A percentile compares a stretch with the other conserved stretches of the same genome.
Conservation (phyloP, 192 early-diverging fungal genomes). For the Dissophora ornata region DNA sequence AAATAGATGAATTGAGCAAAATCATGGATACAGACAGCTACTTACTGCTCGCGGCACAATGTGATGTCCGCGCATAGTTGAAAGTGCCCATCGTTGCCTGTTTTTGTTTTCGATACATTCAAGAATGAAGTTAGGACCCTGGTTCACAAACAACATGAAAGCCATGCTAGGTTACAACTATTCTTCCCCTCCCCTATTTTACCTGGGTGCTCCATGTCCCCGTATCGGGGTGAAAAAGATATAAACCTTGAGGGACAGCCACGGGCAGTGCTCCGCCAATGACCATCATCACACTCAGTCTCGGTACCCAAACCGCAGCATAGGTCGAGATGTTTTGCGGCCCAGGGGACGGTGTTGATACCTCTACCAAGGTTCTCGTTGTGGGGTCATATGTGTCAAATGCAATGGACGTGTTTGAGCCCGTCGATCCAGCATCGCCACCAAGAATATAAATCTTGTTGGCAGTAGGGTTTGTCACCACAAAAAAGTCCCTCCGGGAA, state of each 20-base stretch:
- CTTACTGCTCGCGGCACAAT: conserved; percentile 49
- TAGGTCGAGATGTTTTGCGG: conserved; percentile 29
- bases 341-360: conserved; percentile 9
- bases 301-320: conserved; percentile 30
- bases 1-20: background rate
- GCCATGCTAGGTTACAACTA: background rate
- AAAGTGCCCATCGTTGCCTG: conserved; percentile 45
- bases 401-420: conserved; percentile 5
- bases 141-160: background rate
- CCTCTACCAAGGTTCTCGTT: conserved; percentile 14
- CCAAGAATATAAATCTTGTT: conserved; percentile 44
- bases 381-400: conserved; percentile 24
- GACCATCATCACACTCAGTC: conserved; percentile 30
- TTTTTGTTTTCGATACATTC: background rate
- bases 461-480: conserved; percentile 20
- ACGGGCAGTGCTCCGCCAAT: conserved; percentile 21
- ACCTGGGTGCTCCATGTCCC: conserved; percentile 32
- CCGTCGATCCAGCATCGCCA: conserved; percentile 18
- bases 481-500: conserved; percentile 32
- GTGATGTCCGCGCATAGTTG: conserved; percentile 9
- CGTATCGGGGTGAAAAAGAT: conserved; percentile 24
- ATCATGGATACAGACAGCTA: background rate
- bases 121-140: too few relatives aligned
- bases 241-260: background rate
- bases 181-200: background rate